Evolutionary conservation across 306 rosid species (phyloP).

Genomic region (Rosa lucieae): DNA sequence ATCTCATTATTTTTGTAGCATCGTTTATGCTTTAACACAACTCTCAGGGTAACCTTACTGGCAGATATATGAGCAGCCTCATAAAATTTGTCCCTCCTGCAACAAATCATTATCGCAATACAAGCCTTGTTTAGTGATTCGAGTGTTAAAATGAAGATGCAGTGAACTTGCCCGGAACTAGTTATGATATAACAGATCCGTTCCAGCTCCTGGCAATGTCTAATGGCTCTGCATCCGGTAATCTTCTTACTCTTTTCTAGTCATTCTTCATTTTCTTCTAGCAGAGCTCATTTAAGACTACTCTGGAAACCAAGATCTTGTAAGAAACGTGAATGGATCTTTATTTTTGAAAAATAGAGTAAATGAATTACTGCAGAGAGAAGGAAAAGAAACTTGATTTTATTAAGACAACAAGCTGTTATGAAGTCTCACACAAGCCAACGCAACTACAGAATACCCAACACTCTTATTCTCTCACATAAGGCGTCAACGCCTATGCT

Average conservation of each 20-base stretch:
- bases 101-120: neutral
- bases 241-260: neutral
- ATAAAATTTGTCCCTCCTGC: neutral
- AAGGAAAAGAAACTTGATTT: neutral
- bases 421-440: slow-evolving; percentile 37
- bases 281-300: neutral
- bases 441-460: slow-evolving; percentile 21
- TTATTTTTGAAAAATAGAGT: neutral
- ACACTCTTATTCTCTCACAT: slow-evolving; percentile 29
- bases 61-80: neutral
- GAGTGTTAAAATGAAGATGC: neutral
- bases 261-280: neutral
- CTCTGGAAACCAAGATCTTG: neutral
- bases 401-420: slow-evolving; percentile 49
- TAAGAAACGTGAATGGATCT: neutral
- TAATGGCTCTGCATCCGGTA: neutral
- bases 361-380: neutral
- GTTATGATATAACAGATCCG: neutral
- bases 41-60: neutral
- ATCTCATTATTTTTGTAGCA: neutral
- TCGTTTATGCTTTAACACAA: neutral
- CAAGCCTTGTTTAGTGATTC: neutral
- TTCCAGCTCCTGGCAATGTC: slow-evolving; percentile 13
- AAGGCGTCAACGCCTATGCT: slow-evolving; percentile 5
- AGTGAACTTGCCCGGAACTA: neutral